Evolutionary conservation across 345 rosid genomes (phyloP).

Genomic region (Populus simonii): DNA sequence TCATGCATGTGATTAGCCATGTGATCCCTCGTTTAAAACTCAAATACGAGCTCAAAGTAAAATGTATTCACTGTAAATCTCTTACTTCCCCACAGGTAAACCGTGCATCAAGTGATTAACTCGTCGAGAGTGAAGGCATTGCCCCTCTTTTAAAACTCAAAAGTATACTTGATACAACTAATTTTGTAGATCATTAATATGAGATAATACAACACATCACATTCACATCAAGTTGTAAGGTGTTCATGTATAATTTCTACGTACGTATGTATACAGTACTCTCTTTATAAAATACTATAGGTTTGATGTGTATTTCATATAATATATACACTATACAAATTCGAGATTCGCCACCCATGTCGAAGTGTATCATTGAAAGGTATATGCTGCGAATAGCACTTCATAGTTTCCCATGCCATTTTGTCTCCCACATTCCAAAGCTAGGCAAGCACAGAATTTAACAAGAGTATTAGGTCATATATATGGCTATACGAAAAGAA

Average conservation of each 20-base stretch:
- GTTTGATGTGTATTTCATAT: not conserved
- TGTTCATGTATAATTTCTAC: not conserved
- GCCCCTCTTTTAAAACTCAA: too few species aligned
- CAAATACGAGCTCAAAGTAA: not conserved
- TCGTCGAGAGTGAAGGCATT: too few species aligned
- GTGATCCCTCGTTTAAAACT: slow-evolving; percentile 10
- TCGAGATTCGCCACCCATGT: not conserved
- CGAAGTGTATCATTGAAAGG: not conserved
- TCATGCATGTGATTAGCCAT: slow-evolving; percentile 19
- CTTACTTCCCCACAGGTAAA: too few species aligned
- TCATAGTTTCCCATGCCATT: not conserved
- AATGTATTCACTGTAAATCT: too few species aligned
- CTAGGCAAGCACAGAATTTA: not conserved
- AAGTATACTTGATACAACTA: not conserved
- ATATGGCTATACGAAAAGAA: not conserved
- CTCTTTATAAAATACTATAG: not conserved
- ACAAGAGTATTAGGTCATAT: not conserved
- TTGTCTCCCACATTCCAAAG: not conserved
- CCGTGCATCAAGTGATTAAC: too few species aligned
- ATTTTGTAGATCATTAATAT: not conserved
- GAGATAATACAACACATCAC: not conserved
- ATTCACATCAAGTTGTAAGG: not conserved
- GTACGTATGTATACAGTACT: not conserved
- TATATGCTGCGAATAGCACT: not conserved
- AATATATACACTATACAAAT: not conserved